Conservation (phyloP, 2,329 filamentous ascomycete species). For the Exophiala spinifera region DNA sequence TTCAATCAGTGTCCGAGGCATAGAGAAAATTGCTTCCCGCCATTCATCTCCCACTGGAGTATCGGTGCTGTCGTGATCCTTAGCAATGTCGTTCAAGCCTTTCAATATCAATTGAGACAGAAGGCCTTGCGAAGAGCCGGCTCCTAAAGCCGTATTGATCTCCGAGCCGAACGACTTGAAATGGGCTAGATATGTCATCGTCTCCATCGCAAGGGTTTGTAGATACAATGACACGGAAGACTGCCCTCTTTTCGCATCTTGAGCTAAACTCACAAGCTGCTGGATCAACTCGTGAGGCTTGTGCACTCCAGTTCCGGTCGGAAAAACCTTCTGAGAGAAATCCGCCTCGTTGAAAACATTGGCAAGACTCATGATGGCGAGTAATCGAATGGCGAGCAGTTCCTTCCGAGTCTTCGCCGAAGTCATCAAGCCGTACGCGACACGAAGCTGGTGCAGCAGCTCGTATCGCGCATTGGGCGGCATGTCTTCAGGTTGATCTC, state of each 20-base stretch:
- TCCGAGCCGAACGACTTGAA: constrained; percentile 75
- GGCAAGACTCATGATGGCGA: constrained; percentile 86
- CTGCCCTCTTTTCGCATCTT: constrained; percentile 70
- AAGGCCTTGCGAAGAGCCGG: constrained; percentile 94
- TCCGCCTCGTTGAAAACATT: constrained; percentile 79
- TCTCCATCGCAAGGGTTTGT: constrained; percentile 75
- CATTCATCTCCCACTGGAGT: constrained; percentile 76
- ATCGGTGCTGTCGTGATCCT: constrained; percentile 56
- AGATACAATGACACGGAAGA: constrained; percentile 67
- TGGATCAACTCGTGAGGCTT: constrained; percentile 85
- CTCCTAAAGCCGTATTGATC: constrained; percentile 84
- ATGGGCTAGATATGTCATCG: constrained; percentile 80
- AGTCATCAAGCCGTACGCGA: constrained; percentile 73
- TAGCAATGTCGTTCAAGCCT: constrained; percentile 76
- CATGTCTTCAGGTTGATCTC: constrained; percentile 57
- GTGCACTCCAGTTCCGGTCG: constrained; percentile 84
- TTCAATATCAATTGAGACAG: constrained; percentile 90
- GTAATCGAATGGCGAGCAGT: constrained; percentile 73
- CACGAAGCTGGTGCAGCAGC: constrained; percentile 74
- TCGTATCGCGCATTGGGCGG: constrained; percentile 76
- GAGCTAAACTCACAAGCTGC: constrained; percentile 87
- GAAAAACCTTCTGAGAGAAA: constrained; percentile 83
- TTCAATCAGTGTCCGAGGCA: constrained; percentile 67
- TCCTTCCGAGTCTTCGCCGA: constrained; percentile 67
- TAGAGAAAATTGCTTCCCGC: constrained; percentile 84